Percentiles rank a stretch among this genome's conserved stretches.
phyloP scores from a whole-genome alignment of 805 yeast species.

The Cyberlindnera petersonii region DNA sequence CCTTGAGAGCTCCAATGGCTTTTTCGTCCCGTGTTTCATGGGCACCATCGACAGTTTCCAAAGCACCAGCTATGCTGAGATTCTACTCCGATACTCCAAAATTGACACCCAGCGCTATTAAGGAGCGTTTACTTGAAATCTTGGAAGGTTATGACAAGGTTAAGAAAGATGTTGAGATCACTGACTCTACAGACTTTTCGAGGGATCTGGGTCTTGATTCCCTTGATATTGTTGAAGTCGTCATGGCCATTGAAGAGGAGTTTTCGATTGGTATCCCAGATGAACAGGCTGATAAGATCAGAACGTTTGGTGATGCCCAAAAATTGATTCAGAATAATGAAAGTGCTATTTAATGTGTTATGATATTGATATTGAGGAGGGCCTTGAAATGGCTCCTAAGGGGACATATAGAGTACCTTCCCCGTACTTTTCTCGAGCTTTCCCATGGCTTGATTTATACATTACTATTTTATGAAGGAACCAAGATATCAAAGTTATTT shows the following conservation, averaged over 20 bases:
- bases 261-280: conserved; percentile 68
- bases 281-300: conserved; percentile 80
- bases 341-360: conserved; percentile 18
- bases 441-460: too few species aligned
- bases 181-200: conserved; percentile 47
- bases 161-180: conserved; percentile 28
- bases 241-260: conserved; percentile 71
- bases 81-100: conserved; percentile 56
- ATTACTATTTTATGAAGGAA: too few species aligned
- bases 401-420: too few species aligned
- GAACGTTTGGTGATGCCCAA: conserved; percentile 82
- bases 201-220: conserved; percentile 70
- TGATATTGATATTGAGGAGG: neutral
- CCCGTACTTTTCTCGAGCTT: too few species aligned
- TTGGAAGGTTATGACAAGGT: conserved; percentile 63
- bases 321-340: conserved; percentile 52
- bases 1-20: conserved; percentile 1
- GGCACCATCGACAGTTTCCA: neutral
- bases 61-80: conserved; percentile 16
- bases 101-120: conserved; percentile 57
- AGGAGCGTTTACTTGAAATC: conserved; percentile 58
- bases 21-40: neutral
- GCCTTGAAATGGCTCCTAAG: too few species aligned
- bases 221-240: conserved; percentile 66
- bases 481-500: conserved; percentile 11